phyloP scores from a whole-genome alignment of 192 early-diverging fungal species.

The Glomus cerebriforme region DNA sequence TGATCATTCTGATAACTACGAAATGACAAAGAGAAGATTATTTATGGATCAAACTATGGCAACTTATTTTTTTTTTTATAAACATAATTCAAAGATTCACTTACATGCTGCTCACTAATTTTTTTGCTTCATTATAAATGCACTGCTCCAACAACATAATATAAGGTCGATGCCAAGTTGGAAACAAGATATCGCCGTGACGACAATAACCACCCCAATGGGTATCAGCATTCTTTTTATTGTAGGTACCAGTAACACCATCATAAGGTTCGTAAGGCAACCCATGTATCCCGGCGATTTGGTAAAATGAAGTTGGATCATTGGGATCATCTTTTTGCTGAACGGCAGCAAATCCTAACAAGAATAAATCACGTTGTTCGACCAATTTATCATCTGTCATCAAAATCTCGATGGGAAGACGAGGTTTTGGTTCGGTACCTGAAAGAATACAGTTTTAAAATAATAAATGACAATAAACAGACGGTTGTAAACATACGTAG shows the following conservation, averaged over 20 bases:
- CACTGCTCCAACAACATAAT: too few relatives aligned
- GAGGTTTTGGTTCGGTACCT: neutral
- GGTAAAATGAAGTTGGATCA: conserved; percentile 21
- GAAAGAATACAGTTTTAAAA: too few relatives aligned
- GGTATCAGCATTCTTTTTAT: neutral
- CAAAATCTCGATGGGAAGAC: neutral
- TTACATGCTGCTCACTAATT: too few relatives aligned
- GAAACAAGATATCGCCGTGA: conserved; percentile 30
- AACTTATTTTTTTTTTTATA: too few relatives aligned
- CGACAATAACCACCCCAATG: conserved; percentile 29
- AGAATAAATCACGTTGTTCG: conserved; percentile 13
- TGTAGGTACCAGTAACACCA: neutral
- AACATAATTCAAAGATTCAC: too few relatives aligned
- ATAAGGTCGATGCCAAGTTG: conserved; percentile 18
- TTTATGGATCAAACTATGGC: too few relatives aligned
- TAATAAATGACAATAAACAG: too few relatives aligned
- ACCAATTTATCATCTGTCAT: neutral
- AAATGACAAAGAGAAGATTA: too few relatives aligned
- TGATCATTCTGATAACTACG: too few relatives aligned
- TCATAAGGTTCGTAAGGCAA: conserved; percentile 15
- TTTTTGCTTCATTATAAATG: too few relatives aligned
- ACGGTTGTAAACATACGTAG: too few relatives aligned
- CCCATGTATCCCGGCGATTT: conserved; percentile 19
- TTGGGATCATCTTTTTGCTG: neutral
- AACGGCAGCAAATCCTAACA: neutral